A percentile compares a stretch with the other conserved stretches of the same genome.
Evolutionary conservation across 257 asterid species (phyloP).

Genomic region (Asclepias syriaca): DNA sequence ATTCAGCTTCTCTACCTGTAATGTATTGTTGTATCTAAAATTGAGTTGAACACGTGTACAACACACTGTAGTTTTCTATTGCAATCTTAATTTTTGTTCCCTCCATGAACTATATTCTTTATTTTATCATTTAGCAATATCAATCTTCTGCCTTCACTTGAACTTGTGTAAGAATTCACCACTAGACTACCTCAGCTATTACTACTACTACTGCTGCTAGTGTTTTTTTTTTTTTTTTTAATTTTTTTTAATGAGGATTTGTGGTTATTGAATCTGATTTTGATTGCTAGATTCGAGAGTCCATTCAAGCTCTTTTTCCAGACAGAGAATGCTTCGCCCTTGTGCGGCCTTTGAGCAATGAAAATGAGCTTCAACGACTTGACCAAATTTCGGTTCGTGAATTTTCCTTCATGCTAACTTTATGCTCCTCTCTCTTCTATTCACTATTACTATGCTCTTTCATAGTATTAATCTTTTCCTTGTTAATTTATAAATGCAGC

Average conservation of each 20-base stretch:
- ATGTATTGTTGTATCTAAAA: neutral
- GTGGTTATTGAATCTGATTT: conserved; percentile 2
- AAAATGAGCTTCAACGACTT: conserved; percentile 79
- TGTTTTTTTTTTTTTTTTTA: too few relatives aligned
- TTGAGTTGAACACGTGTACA: neutral
- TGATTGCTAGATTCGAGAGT: conserved; percentile 77
- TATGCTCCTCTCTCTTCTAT: neutral
- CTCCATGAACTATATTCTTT: too few relatives aligned
- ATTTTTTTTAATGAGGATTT: neutral
- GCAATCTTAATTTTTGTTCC: neutral
- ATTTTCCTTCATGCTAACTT: conserved; percentile 6
- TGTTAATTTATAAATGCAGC: conserved; percentile 32
- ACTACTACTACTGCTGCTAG: neutral
- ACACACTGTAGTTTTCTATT: neutral
- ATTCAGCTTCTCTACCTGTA: neutral
- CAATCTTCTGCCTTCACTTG: too few relatives aligned
- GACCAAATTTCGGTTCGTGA: conserved; percentile 76
- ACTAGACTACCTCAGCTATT: neutral
- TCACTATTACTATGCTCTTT: neutral
- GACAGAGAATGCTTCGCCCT: conserved; percentile 97
- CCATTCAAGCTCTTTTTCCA: conserved; percentile 98
- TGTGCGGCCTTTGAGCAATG: conserved; percentile 83
- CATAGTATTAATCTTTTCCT: neutral
- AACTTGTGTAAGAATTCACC: neutral
- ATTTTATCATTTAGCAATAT: too few relatives aligned